Evolutionary conservation across 169 alveolate species (phyloP).

Genomic region (Plasmodium yoelii): DNA sequence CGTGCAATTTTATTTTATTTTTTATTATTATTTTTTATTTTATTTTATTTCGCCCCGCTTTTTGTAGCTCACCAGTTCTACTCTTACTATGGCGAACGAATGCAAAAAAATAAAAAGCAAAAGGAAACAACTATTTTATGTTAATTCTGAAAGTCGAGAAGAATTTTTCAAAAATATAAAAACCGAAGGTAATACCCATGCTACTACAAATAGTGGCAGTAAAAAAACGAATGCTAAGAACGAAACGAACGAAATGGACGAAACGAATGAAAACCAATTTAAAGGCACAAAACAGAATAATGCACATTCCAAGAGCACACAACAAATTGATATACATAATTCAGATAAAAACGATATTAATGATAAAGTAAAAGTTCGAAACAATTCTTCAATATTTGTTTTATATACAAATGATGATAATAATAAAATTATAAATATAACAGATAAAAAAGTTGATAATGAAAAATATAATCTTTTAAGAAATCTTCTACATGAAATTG

Average conservation of each 20-base stretch:
- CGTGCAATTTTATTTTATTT: background rate
- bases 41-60: background rate
- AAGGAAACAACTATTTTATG: conserved; percentile 58
- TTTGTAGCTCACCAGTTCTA: conserved; percentile 61
- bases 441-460: background rate
- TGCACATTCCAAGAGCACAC: too few relatives aligned
- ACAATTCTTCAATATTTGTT: conserved; percentile 11
- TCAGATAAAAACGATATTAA: background rate
- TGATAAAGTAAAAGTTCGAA: background rate
- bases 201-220: background rate
- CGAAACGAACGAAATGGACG: conserved; percentile 5
- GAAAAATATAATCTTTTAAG: conserved; percentile 17
- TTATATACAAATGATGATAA: conserved; percentile 13
- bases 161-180: conserved; percentile 25
- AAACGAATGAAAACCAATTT: background rate
- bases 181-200: background rate
- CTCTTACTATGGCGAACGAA: conserved; percentile 57
- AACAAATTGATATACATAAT: background rate
- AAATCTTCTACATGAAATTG: conserved; percentile 12
- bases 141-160: conserved; percentile 38
- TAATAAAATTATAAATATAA: conserved; percentile 2
- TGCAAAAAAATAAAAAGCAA: conserved; percentile 69
- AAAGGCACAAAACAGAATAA: too few relatives aligned
- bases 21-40: too few relatives aligned
- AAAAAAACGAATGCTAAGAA: background rate